phyloP scores from a whole-genome alignment of 176 grass and related monocot species.

The Oryza meridionalis region DNA sequence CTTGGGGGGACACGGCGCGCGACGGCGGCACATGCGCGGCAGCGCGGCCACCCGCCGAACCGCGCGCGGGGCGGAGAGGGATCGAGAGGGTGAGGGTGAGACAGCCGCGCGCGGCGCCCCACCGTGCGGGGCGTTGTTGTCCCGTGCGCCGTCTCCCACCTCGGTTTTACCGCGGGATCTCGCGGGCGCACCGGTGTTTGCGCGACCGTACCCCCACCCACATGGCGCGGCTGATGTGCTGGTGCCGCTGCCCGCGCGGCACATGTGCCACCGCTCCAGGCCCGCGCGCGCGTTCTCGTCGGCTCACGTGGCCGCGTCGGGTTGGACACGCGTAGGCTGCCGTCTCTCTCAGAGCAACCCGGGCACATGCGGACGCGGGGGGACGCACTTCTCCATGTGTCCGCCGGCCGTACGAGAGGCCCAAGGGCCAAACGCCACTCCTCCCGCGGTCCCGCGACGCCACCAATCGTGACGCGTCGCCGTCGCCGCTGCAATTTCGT shows the following conservation, averaged over 20 bases:
- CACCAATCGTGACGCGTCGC: neutral
- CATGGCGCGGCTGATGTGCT: constrained; percentile 23
- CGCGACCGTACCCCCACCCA: constrained; percentile 20
- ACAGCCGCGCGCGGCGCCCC: neutral
- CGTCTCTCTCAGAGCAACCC: neutral
- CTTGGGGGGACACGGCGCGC: neutral
- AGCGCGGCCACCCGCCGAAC: neutral
- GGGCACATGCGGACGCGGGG: constrained; percentile 12
- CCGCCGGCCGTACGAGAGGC: neutral
- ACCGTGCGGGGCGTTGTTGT: neutral
- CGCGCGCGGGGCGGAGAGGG: neutral
- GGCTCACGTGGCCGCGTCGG: constrained; percentile 35
- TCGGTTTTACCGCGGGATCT: neutral
- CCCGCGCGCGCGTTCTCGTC: too few relatives aligned
- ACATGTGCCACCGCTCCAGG: too few relatives aligned
- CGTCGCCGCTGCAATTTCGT: neutral
- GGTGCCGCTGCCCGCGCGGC: neutral
- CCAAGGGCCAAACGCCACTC: neutral
- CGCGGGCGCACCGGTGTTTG: neutral
- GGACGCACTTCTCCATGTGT: neutral
- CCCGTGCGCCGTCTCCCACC: neutral
- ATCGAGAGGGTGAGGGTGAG: too few relatives aligned
- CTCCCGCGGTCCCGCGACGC: neutral
- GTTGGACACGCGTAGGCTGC: neutral
- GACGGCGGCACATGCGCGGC: constrained; percentile 20